Evolutionary conservation across 2,329 filamentous ascomycete genomes (phyloP).

Genomic region (Capronia americana): DNA sequence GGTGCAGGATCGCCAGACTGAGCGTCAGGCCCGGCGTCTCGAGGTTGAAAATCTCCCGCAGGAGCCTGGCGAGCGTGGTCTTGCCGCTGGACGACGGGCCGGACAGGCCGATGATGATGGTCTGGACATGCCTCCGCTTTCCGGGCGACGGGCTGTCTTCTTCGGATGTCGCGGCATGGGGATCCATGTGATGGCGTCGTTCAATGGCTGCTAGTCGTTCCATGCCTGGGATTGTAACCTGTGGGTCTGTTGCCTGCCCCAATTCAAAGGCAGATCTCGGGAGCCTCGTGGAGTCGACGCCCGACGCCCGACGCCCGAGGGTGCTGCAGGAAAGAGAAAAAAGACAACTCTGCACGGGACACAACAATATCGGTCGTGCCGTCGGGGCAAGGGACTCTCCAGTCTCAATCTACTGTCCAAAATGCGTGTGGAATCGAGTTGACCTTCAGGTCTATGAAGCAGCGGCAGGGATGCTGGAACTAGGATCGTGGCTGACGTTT

Average conservation of each 20-base stretch:
- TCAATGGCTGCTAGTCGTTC: neutral
- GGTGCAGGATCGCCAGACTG: constrained; percentile 76
- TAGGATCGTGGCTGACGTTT: neutral
- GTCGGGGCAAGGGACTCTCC: neutral
- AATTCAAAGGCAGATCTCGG: neutral
- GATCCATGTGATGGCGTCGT: neutral
- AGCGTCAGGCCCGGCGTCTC: constrained; percentile 13
- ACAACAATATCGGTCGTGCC: neutral
- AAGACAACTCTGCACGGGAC: neutral
- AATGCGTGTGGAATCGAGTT: neutral
- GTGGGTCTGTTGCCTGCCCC: neutral
- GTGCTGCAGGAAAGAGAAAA: neutral
- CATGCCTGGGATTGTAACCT: neutral
- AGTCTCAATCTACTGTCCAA: neutral
- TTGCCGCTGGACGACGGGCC: constrained; percentile 94
- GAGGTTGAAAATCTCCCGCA: constrained; percentile 77
- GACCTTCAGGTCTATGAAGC: neutral
- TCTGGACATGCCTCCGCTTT: constrained; percentile 24
- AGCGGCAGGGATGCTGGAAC: neutral
- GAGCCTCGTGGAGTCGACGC: neutral
- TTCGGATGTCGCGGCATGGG: neutral
- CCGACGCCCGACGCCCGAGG: neutral
- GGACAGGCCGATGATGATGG: constrained; percentile 78
- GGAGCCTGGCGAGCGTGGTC: constrained; percentile 84
- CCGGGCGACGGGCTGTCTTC: neutral